A percentile compares a stretch with the other conserved stretches of the same genome.
Evolutionary conservation across 495 filamentous ascomycete species (phyloP).

Genomic region (Aspergillus wentii): DNA sequence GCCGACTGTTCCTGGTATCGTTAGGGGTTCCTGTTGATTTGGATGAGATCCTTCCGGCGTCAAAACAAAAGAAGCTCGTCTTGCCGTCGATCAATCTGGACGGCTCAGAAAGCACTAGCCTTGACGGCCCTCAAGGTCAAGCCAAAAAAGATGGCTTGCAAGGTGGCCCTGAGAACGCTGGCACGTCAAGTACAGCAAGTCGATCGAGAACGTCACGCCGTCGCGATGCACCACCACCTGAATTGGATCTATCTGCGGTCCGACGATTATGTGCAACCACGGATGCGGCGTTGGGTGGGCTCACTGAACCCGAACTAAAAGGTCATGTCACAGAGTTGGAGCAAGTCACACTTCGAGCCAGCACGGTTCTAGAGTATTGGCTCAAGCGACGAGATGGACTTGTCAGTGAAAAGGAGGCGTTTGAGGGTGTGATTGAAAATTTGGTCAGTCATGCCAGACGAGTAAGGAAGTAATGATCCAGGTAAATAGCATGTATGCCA

Average conservation of each 20-base stretch:
- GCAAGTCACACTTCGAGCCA: conserved; percentile 60
- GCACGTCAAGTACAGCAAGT: conserved; percentile 20
- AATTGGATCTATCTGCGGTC: conserved; percentile 73
- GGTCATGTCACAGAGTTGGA: conserved; percentile 69
- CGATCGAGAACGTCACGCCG: conserved; percentile 36
- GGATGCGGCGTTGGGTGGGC: conserved; percentile 68
- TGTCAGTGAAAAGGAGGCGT: conserved; percentile 86
- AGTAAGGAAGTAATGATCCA: conserved; percentile 61
- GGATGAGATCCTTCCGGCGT: conserved; percentile 93
- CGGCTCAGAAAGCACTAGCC: conserved; percentile 20
- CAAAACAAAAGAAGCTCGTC: conserved; percentile 96
- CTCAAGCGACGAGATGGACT: conserved; percentile 76
- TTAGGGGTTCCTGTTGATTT: conserved; percentile 94
- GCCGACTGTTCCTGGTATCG: conserved; percentile 91
- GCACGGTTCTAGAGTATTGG: conserved; percentile 84
- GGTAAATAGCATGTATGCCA: no score
- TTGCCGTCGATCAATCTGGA: conserved; percentile 74
- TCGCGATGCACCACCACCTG: conserved; percentile 62
- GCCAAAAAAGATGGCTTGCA: conserved; percentile 41
- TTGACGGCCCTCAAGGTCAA: conserved; percentile 41
- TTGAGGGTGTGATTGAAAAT: conserved; percentile 98
- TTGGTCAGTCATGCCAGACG: conserved; percentile 91
- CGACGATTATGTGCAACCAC: conserved; percentile 78
- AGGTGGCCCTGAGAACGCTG: conserved; percentile 29
- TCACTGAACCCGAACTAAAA: conserved; percentile 71